These are phyloP conservation scores for Paraurostyla sp. DNA, from an alignment of 73 alveolate species.

Conservation along the genomic window DNA sequence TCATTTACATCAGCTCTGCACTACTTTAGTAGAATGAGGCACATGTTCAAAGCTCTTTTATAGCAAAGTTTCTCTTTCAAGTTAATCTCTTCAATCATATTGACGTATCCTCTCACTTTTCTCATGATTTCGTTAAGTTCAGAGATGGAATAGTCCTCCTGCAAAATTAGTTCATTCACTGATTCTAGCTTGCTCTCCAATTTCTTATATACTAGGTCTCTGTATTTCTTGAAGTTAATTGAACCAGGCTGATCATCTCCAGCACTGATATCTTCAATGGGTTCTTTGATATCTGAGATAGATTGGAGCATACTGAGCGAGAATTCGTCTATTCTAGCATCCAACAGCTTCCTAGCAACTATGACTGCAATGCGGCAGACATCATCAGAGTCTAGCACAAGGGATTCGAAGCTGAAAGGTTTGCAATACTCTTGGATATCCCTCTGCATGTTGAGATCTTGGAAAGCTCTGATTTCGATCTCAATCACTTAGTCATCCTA, in stretches of 20 bases:
- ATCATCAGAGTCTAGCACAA: constrained; percentile 56
- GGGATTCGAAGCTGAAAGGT: constrained; percentile 47
- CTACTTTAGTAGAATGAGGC: constrained; percentile 43
- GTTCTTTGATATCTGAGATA: constrained; percentile 55
- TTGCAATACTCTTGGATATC: constrained; percentile 59
- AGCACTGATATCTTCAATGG: constrained; percentile 4
- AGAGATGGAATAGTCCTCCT: constrained; percentile 16
- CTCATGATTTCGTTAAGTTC: constrained; percentile 34
- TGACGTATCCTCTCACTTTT: constrained; percentile 33
- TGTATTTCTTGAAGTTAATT: not conserved
- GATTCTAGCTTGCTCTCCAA: constrained; percentile 30
- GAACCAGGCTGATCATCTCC: no score
- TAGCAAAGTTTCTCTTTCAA: constrained; percentile 46
- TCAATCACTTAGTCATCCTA: constrained; percentile 30
- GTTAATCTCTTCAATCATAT: constrained; percentile 31
- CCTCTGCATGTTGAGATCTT: constrained; percentile 17
- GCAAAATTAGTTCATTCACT: constrained; percentile 22
- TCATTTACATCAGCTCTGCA: constrained; percentile 67
- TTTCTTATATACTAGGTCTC: constrained; percentile 4
- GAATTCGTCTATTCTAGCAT: constrained; percentile 49
- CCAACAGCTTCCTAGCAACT: constrained; percentile 52
- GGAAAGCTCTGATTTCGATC: constrained; percentile 48
- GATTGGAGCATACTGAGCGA: constrained; percentile 50
- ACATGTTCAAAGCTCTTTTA: constrained; percentile 55
- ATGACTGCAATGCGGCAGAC: constrained; percentile 48